These are phyloP conservation scores for Hippophae gyantsensis DNA, from an alignment of 306 rosid species.

Conservation along the genomic window DNA sequence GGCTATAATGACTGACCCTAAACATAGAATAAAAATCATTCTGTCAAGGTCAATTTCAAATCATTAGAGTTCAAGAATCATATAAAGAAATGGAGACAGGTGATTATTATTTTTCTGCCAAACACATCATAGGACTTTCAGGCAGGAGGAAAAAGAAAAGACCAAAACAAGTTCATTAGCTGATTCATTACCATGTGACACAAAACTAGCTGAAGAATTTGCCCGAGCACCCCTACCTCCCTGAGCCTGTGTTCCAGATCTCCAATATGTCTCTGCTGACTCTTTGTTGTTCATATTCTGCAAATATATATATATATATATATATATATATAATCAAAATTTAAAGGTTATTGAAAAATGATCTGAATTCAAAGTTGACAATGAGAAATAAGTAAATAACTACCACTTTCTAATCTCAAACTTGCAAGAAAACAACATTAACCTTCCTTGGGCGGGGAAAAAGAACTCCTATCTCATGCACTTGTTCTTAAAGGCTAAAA, in stretches of 20 bases:
- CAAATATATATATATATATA: constrained; percentile 21
- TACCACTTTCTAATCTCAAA: background rate
- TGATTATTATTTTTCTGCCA: background rate
- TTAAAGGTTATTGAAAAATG: background rate
- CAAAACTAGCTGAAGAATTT: constrained; percentile 47
- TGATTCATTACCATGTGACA: constrained; percentile 51
- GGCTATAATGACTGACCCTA: constrained; percentile 15
- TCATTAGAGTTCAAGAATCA: constrained; percentile 12
- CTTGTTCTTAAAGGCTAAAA: too few relatives aligned
- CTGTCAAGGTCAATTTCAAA: constrained; percentile 5
- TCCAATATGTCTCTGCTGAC: constrained; percentile 65
- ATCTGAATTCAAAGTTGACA: background rate
- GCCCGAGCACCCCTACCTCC: constrained; percentile 73
- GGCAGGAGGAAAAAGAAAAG: background rate
- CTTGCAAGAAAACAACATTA: too few relatives aligned
- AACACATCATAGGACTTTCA: background rate
- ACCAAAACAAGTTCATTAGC: constrained; percentile 12
- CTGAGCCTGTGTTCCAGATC: constrained; percentile 60
- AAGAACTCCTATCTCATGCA: too few relatives aligned
- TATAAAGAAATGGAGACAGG: too few relatives aligned
- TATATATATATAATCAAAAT: constrained; percentile 15
- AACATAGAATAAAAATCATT: constrained; percentile 10
- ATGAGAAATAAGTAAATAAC: background rate
- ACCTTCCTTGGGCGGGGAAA: too few relatives aligned
- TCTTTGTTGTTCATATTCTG: constrained; percentile 74